These are phyloP conservation scores for Fusarium transvaalense DNA, from an alignment of 2,329 filamentous ascomycete genomes.

Conservation along the genomic window DNA sequence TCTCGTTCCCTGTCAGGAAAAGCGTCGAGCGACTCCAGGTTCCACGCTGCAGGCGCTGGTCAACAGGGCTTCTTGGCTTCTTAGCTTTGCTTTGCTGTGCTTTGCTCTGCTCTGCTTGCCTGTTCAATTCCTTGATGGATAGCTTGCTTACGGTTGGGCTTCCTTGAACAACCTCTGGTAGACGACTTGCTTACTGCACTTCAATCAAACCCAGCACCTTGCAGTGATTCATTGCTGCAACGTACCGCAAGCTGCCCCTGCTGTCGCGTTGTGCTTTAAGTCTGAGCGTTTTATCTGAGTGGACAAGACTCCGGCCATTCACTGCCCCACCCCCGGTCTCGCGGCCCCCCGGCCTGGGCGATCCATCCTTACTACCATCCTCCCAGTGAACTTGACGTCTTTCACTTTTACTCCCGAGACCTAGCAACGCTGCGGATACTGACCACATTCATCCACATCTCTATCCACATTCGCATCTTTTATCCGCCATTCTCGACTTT, in stretches of 20 bases:
- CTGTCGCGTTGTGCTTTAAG: constrained; percentile 35
- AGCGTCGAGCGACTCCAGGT: constrained; percentile 42
- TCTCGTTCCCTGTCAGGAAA: constrained; percentile 42
- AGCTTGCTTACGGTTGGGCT: constrained; percentile 8
- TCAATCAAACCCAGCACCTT: background rate
- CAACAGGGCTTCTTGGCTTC: constrained; percentile 29
- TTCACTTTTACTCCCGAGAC: constrained; percentile 48
- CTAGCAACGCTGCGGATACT: constrained; percentile 39
- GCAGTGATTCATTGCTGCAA: constrained; percentile 10
- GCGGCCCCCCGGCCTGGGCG: constrained; percentile 46
- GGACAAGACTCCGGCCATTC: constrained; percentile 39
- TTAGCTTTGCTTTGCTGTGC: constrained; percentile 12
- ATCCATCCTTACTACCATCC: constrained; percentile 41
- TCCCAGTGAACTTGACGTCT: constrained; percentile 48
- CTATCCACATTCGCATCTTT: constrained; percentile 36
- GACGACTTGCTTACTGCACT: background rate
- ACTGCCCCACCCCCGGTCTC: constrained; percentile 48
- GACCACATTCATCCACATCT: constrained; percentile 35
- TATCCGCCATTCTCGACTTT: constrained; percentile 23
- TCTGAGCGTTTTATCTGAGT: constrained; percentile 46
- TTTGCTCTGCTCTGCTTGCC: constrained; percentile 4
- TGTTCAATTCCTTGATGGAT: constrained; percentile 1
- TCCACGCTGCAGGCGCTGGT: constrained; percentile 21
- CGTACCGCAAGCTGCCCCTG: constrained; percentile 17
- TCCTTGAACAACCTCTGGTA: background rate